Conservation (phyloP, 345 rosid species). For the Lumnitzera littorea region DNA sequence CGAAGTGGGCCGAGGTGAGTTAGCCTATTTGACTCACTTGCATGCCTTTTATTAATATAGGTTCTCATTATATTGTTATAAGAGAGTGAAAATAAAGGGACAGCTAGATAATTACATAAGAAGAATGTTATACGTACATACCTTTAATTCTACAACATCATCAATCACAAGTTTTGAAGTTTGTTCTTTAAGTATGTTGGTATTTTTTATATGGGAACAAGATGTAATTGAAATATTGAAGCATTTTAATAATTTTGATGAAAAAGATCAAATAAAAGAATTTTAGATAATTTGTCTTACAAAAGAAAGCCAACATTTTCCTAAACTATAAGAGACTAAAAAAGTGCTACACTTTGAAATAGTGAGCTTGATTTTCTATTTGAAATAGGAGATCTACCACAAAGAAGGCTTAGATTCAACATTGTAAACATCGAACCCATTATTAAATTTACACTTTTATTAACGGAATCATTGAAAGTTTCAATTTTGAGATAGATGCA, state of each 20-base stretch:
- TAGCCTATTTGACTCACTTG: too few relatives aligned
- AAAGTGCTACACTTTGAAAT: conserved; percentile 95
- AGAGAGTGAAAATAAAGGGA: too few relatives aligned
- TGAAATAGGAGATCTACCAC: conserved; percentile 2
- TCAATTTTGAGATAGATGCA: conserved; percentile 1
- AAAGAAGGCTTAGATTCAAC: conserved; percentile 7
- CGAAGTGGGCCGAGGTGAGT: too few relatives aligned
- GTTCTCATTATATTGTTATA: too few relatives aligned
- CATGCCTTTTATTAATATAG: too few relatives aligned
- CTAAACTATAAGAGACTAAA: conserved; percentile 88
- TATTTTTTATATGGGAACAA: conserved; percentile 60
- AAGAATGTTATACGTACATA: conserved; percentile 4
- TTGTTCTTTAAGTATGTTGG: conserved; percentile 65
- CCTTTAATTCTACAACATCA: conserved; percentile 96
- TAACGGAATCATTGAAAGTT: background rate
- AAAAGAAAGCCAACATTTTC: conserved; percentile 96
- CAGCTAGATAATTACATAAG: too few relatives aligned
- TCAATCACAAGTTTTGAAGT: conserved; percentile 83
- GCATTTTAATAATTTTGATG: background rate
- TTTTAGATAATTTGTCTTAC: conserved; percentile 38
- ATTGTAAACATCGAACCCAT: conserved; percentile 19
- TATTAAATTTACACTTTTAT: conserved; percentile 16
- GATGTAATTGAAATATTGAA: conserved; percentile 11
- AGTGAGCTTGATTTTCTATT: conserved; percentile 9
- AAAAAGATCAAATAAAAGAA: background rate